phyloP scores from a whole-genome alignment of 2,329 filamentous ascomycete genomes.

The Phyllosticta citriasiana region DNA sequence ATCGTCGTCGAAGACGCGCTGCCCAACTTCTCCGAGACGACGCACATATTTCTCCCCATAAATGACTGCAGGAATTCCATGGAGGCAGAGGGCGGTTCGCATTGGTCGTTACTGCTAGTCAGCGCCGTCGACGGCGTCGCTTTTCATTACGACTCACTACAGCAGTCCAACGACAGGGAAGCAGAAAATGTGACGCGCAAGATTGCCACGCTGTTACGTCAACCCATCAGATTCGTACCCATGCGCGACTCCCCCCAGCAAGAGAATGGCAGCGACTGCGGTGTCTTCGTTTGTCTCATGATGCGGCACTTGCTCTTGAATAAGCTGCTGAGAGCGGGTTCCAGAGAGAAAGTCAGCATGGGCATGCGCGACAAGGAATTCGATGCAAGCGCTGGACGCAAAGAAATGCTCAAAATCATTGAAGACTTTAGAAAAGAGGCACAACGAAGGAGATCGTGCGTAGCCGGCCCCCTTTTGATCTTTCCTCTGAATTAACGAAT shows the following conservation, averaged over 20 bases:
- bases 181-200: slow-evolving; percentile 60
- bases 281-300: slow-evolving; percentile 87
- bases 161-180: slow-evolving; percentile 56
- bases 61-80: slow-evolving; percentile 75
- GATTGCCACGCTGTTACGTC: slow-evolving; percentile 57
- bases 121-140: slow-evolving; percentile 79
- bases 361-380: slow-evolving; percentile 78
- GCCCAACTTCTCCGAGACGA: slow-evolving; percentile 68
- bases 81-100: slow-evolving; percentile 82
- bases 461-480: slow-evolving; percentile 16
- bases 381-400: slow-evolving; percentile 68
- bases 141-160: slow-evolving; percentile 92
- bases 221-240: slow-evolving; percentile 64
- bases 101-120: slow-evolving; percentile 91
- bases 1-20: slow-evolving; percentile 54
- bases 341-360: slow-evolving; percentile 85
- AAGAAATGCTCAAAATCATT: slow-evolving; percentile 86
- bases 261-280: slow-evolving; percentile 86
- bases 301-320: slow-evolving; percentile 92
- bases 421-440: slow-evolving; percentile 80
- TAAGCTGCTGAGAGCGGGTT: slow-evolving; percentile 66
- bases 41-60: slow-evolving; percentile 91
- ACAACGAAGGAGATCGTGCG: slow-evolving; percentile 71
- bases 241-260: slow-evolving; percentile 82
- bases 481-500: neutral